Percentiles rank a stretch among this genome's conserved stretches.
phyloP scores from a whole-genome alignment of 148 eudicot genomes.

The Camellia sinensis region DNA sequence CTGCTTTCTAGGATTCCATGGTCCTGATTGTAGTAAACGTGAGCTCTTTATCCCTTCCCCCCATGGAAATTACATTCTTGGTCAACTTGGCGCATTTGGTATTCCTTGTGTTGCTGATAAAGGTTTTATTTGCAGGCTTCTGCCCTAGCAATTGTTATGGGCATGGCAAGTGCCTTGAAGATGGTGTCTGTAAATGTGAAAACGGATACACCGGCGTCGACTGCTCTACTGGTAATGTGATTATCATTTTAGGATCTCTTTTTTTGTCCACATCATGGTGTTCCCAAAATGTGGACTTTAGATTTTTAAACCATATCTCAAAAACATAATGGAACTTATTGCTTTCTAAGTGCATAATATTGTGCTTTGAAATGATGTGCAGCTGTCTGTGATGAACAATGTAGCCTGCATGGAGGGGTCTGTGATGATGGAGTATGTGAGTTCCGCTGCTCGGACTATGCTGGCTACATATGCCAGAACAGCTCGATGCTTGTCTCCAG shows the following conservation, averaged over 20 bases:
- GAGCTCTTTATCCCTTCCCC: constrained; percentile 28
- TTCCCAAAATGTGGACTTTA: not conserved
- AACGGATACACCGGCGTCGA: constrained; percentile 88
- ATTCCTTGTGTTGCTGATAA: constrained; percentile 1
- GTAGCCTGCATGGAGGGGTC: constrained; percentile 98
- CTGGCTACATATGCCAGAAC: constrained; percentile 94
- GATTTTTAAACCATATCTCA: not conserved
- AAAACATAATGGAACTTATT: not conserved
- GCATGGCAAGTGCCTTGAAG: constrained; percentile 70
- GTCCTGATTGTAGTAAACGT: constrained; percentile 88
- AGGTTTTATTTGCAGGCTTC: constrained; percentile 46
- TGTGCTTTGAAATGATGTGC: constrained; percentile 30
- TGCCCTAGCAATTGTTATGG: constrained; percentile 79
- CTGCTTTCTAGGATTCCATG: constrained; percentile 82
- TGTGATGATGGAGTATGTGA: constrained; percentile 95
- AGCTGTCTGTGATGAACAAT: constrained; percentile 97
- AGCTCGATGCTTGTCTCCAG: constrained; percentile 72
- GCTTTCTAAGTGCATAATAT: not conserved
- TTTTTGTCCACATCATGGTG: not conserved
- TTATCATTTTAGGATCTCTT: not conserved
- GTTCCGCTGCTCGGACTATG: constrained; percentile 97
- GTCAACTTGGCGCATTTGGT: not conserved
- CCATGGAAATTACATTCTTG: not conserved
- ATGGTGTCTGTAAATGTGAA: constrained; percentile 73
- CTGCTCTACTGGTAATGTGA: constrained; percentile 80